These are phyloP conservation scores for Paramecium biaurelia DNA, from an alignment of 73 alveolate genomes.

Conservation along the genomic window DNA sequence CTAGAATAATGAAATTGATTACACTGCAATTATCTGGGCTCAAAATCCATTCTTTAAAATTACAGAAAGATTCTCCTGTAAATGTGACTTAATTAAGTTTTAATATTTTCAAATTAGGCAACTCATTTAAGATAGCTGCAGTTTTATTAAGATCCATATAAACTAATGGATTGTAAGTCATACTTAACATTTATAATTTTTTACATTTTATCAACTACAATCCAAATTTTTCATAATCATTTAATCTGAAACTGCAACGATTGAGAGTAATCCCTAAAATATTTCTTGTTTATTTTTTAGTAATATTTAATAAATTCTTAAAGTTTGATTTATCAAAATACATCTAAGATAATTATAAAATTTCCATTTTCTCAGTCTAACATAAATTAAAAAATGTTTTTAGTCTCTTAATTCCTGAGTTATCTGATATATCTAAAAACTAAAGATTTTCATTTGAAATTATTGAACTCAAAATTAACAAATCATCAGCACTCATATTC, in stretches of 20 bases:
- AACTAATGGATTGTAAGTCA: neutral
- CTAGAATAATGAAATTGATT: neutral
- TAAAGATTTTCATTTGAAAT: neutral
- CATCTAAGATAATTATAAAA: neutral
- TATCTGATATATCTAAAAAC: neutral
- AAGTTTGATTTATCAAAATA: neutral
- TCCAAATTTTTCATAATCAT: neutral
- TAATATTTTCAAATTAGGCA: neutral
- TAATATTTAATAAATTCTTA: neutral
- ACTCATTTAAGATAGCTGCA: neutral
- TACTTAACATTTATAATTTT: neutral
- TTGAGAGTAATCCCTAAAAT: neutral
- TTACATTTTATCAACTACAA: neutral
- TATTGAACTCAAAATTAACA: neutral
- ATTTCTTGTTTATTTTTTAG: neutral
- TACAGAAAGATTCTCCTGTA: neutral
- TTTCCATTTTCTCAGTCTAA: neutral
- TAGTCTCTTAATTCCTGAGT: neutral
- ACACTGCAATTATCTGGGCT: neutral
- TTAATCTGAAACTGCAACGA: neutral
- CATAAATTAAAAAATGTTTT: slow-evolving; percentile 9
- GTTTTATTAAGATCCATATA: neutral
- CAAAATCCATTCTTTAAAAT: neutral
- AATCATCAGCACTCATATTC: slow-evolving; percentile 20
- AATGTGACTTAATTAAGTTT: neutral